Evolutionary conservation across 768 basidiomycete species (phyloP).

Genomic region (Omphalotus guepiniiformis): DNA sequence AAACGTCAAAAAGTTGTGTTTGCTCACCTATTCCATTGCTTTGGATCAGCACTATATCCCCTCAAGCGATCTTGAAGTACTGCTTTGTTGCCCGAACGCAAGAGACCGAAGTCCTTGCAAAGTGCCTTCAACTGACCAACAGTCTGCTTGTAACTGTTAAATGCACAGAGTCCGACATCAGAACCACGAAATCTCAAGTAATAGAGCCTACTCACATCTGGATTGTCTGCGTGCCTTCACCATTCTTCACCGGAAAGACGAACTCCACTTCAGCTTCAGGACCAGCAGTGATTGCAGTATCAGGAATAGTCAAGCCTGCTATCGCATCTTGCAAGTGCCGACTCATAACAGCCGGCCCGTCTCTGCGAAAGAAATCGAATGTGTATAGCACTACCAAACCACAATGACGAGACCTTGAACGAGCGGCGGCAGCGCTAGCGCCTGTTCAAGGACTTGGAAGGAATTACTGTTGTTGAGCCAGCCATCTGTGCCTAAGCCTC

Average conservation of each 20-base stretch:
- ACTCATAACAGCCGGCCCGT: no score
- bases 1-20: neutral
- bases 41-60: conserved; percentile 13
- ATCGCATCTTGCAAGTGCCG: no score
- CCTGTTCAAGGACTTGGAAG: no score
- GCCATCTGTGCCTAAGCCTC: no score
- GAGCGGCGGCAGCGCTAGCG: no score
- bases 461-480: no score
- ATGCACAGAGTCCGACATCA: no score
- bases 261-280: neutral
- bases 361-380: no score
- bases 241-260: neutral
- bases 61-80: conserved; percentile 9
- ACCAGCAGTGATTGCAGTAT: neutral
- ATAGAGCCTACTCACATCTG: neutral
- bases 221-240: neutral
- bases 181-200: neutral
- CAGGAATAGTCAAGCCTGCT: neutral
- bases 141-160: neutral
- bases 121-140: neutral
- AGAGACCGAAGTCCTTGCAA: neutral
- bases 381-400: no score
- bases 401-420: no score
- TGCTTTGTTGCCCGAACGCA: conserved; percentile 4
- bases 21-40: conserved; percentile 14